Evolutionary conservation across 2,329 filamentous ascomycete species (phyloP).

Genomic region (Sarocladium brachiariae): DNA sequence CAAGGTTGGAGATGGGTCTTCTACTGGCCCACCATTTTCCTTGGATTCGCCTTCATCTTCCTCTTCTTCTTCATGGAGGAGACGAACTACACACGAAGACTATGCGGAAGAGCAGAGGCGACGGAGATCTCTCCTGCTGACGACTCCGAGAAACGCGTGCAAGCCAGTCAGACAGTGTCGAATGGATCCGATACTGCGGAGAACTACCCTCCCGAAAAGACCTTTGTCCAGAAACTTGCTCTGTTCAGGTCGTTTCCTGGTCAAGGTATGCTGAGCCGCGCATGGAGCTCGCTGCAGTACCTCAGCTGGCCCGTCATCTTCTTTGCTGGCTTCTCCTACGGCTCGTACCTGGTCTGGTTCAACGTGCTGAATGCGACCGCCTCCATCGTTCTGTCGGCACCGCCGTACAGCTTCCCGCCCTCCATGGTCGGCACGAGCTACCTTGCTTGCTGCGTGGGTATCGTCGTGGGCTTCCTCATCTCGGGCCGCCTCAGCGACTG

Average conservation of each 20-base stretch:
- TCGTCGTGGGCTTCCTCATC: constrained; percentile 21
- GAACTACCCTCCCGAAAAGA: constrained; percentile 24
- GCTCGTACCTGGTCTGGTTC: constrained; percentile 35
- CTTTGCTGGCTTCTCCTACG: constrained; percentile 35
- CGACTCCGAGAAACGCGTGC: not conserved
- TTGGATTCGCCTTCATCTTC: constrained; percentile 27
- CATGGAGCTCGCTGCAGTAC: not conserved
- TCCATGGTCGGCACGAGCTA: constrained; percentile 5
- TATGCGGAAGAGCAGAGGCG: not conserved
- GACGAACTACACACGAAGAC: constrained; percentile 41
- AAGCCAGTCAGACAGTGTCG: not conserved
- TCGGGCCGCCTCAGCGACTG: constrained; percentile 32
- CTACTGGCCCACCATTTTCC: constrained; percentile 34
- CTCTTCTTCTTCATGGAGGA: constrained; percentile 54
- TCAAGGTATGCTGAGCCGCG: not conserved
- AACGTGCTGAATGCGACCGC: constrained; percentile 37
- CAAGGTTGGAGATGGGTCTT: constrained; percentile 22
- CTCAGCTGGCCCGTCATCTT: constrained; percentile 36
- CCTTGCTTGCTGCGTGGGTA: constrained; percentile 15
- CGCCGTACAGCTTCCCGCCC: constrained; percentile 22
- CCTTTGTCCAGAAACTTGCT: constrained; percentile 35
- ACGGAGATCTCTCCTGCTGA: not conserved
- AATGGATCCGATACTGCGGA: constrained; percentile 9
- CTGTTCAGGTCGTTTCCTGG: constrained; percentile 32
- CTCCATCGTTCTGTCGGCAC: constrained; percentile 24